Evolutionary conservation across 768 basidiomycete genomes (phyloP).

Genomic region (Collybiopsis luxurians): DNA sequence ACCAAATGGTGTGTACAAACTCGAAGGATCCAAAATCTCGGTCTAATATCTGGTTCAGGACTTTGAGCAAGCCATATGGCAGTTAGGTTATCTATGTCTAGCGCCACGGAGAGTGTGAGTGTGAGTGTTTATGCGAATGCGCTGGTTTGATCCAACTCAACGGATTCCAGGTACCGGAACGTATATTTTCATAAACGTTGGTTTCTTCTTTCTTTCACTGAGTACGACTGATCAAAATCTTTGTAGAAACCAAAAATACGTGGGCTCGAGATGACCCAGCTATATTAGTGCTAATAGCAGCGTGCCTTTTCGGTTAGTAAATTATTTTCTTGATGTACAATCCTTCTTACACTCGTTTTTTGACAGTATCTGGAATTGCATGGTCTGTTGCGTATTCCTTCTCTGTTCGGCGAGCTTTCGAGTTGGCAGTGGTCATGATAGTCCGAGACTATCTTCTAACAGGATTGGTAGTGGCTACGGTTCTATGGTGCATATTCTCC

Average conservation of each 20-base stretch:
- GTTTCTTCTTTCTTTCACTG: constrained; percentile 18
- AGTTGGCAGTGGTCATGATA: constrained; percentile 78
- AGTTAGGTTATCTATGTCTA: constrained; percentile 89
- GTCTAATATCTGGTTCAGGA: constrained; percentile 51
- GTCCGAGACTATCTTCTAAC: constrained; percentile 83
- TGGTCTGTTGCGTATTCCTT: constrained; percentile 87
- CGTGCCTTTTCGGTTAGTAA: constrained; percentile 67
- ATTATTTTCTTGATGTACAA: neutral
- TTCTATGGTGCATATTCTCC: constrained; percentile 56
- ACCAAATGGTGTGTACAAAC: constrained; percentile 72
- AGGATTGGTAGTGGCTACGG: constrained; percentile 70
- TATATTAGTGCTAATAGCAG: constrained; percentile 82
- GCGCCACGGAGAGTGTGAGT: constrained; percentile 87
- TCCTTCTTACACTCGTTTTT: neutral
- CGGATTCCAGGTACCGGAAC: constrained; percentile 72
- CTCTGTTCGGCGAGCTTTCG: constrained; percentile 49
- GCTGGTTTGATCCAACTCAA: constrained; percentile 5
- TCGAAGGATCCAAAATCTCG: neutral
- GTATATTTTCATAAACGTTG: constrained; percentile 97
- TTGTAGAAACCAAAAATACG: constrained; percentile 91
- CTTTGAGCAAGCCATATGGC: constrained; percentile 96
- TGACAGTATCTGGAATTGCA: constrained; percentile 75
- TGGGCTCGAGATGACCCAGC: constrained; percentile 99
- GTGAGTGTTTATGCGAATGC: constrained; percentile 13
- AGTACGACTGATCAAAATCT: neutral